A percentile compares a stretch with the other conserved stretches of the same genome.
phyloP scores from a whole-genome alignment of 768 basidiomycete species.

The Scleroderma bovista region DNA sequence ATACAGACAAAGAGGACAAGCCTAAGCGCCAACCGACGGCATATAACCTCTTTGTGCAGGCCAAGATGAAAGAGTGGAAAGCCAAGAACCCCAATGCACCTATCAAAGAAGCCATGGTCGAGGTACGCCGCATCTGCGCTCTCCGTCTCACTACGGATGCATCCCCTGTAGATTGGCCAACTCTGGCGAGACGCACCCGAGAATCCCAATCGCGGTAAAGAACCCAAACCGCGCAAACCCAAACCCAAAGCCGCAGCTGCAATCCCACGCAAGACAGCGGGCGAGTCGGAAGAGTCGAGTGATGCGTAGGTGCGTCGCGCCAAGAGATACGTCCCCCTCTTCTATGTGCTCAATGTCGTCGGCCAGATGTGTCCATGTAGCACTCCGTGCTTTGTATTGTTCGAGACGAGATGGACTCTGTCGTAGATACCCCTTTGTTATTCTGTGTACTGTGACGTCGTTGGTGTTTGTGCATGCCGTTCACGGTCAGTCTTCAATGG shows the following conservation, averaged over 20 bases:
- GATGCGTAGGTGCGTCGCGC: too few relatives aligned
- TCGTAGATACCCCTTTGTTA: too few relatives aligned
- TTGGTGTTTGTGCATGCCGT: too few relatives aligned
- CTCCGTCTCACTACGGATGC: neutral
- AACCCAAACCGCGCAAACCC: constrained; percentile 40
- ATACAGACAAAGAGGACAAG: constrained; percentile 38
- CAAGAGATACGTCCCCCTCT: too few relatives aligned
- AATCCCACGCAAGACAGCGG: neutral
- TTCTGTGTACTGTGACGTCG: too few relatives aligned
- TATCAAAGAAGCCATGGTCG: constrained; percentile 51
- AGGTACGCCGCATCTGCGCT: constrained; percentile 24
- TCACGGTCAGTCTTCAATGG: too few relatives aligned
- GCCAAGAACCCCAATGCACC: constrained; percentile 42
- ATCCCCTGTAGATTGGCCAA: constrained; percentile 42
- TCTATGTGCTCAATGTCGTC: too few relatives aligned
- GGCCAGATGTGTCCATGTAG: too few relatives aligned
- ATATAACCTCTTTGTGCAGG: constrained; percentile 54
- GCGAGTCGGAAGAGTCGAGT: neutral
- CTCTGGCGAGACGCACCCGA: constrained; percentile 57
- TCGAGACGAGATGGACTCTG: too few relatives aligned
- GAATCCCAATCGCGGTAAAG: constrained; percentile 59
- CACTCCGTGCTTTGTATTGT: too few relatives aligned
- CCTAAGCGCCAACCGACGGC: constrained; percentile 53
- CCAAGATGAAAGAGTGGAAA: constrained; percentile 53
- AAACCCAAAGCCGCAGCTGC: constrained; percentile 36